phyloP scores from a whole-genome alignment of 441 rosid genomes.

The Gossypium armourianum region DNA sequence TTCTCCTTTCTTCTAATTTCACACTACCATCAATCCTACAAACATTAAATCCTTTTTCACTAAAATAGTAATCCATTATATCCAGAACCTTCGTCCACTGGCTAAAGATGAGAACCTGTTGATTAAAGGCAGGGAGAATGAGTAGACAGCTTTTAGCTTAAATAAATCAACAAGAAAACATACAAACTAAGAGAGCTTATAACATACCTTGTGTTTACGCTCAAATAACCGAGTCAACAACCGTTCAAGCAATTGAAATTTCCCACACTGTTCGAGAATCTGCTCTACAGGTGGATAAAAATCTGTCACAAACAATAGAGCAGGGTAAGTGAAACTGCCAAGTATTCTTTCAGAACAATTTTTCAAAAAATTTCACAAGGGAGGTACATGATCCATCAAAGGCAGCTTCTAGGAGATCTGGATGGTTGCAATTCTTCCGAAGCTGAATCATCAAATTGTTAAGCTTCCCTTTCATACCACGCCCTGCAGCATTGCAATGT shows the following conservation, averaged over 20 bases:
- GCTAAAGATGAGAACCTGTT: slow-evolving; percentile 69
- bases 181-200: not conserved
- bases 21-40: slow-evolving; percentile 88
- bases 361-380: slow-evolving; percentile 2
- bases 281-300: slow-evolving; percentile 70
- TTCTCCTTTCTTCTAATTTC: slow-evolving; percentile 62
- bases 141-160: slow-evolving; percentile 18
- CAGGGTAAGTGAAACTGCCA: not conserved
- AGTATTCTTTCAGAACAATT: not conserved
- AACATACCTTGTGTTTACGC: slow-evolving; percentile 65
- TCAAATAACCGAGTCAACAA: slow-evolving; percentile 55
- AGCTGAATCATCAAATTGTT: slow-evolving; percentile 71
- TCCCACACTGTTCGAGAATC: slow-evolving; percentile 83
- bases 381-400: slow-evolving; percentile 59
- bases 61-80: slow-evolving; percentile 89
- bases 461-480: slow-evolving; percentile 54
- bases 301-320: slow-evolving; percentile 31
- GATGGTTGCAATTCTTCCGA: slow-evolving; percentile 95
- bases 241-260: slow-evolving; percentile 69
- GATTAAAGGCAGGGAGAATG: slow-evolving; percentile 7
- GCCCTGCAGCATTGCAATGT: slow-evolving; percentile 30
- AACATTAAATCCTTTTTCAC: slow-evolving; percentile 75
- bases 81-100: slow-evolving; percentile 86
- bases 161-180: slow-evolving; percentile 14
- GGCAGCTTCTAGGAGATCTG: slow-evolving; percentile 70